Percentiles rank a stretch among this genome's conserved stretches.
Conservation (phyloP, 345 rosid genomes). For the Heritiera littoralis region DNA sequence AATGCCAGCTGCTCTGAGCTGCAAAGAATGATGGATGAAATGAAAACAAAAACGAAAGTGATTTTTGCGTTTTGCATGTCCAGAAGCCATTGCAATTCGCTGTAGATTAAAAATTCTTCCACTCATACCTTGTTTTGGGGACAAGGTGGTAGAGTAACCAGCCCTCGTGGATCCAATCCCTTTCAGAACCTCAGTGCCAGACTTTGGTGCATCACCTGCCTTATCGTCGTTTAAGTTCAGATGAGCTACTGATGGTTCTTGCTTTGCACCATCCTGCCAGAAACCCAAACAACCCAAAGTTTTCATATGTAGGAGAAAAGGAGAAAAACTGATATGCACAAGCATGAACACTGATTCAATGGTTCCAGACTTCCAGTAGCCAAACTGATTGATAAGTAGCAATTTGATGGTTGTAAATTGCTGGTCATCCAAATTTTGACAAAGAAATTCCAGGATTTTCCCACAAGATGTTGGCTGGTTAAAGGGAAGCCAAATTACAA, state of each 20-base stretch:
- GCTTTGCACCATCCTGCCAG: constrained; percentile 40
- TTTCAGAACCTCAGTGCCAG: constrained; percentile 26
- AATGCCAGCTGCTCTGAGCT: constrained; percentile 2
- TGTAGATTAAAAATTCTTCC: constrained; percentile 5
- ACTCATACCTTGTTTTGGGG: constrained; percentile 44
- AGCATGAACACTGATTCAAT: neutral
- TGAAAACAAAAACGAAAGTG: neutral
- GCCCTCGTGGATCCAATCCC: constrained; percentile 25
- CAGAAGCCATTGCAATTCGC: neutral
- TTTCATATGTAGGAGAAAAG: neutral
- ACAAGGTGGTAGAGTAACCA: constrained; percentile 23
- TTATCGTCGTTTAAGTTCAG: constrained; percentile 44
- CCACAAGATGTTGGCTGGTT: neutral
- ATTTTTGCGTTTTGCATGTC: neutral
- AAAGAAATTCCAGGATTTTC: neutral
- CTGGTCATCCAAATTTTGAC: constrained; percentile 13
- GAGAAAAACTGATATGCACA: neutral
- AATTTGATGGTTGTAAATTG: neutral
- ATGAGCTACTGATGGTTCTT: constrained; percentile 28
- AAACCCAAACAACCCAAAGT: constrained; percentile 1
- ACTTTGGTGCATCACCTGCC: constrained; percentile 30
- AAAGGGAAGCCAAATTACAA: constrained; percentile 9
- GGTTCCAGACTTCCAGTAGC: neutral
- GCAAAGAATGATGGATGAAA: neutral
- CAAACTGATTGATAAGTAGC: constrained; percentile 5